Evolutionary conservation across 768 basidiomycete genomes (phyloP), one percentile per base, ranked within the genome.

Genomic region (Leccinum arenicola): DNA sequence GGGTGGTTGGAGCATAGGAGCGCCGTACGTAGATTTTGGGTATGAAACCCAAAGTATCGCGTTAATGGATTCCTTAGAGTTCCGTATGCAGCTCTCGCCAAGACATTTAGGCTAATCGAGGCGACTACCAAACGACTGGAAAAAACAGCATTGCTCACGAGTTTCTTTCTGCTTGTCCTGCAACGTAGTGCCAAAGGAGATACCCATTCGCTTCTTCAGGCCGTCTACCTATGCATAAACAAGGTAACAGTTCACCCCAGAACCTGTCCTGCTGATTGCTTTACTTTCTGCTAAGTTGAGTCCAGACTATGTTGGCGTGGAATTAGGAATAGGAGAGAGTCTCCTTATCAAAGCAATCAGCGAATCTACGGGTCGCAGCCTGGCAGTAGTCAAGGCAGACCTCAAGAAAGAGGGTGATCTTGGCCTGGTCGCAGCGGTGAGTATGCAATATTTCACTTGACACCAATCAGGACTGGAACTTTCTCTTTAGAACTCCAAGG

Each of bases 181-280:
- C 88, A 88, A 70, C 80, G 93, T 51, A 91, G 94, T 61, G 87
- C 86, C 15, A 80, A 86, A 55, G 87, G 82, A 38, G 91, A 94
- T 60, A 79, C 79, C 5, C 80, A 85, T 23, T 86, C 89, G 7
- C 81, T 99, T 33, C 81, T 98, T 6, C 91, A 95, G 67, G 85
- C 87, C 1, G 89, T 99, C 2, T 99, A 99, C 68, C 81, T 99
- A 2, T 98, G 97, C 70, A 98, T 98, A 70, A 99, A 99, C 70
- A 80, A 95, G 60, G 95, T 98, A 70, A 55, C 86, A 73, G 38
- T 47, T 23, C 43, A 15, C 52, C 12, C 36, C 29, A 38, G 2
- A 35, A 51, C 31, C 12, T 38, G 23, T 47, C 40, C 9, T 19
- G 7, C 1, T 27, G 14, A 23, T 50, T 15, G 4, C 19, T 43